Conservation (phyloP, 306 rosid genomes). For the Prunus salicina region DNA sequence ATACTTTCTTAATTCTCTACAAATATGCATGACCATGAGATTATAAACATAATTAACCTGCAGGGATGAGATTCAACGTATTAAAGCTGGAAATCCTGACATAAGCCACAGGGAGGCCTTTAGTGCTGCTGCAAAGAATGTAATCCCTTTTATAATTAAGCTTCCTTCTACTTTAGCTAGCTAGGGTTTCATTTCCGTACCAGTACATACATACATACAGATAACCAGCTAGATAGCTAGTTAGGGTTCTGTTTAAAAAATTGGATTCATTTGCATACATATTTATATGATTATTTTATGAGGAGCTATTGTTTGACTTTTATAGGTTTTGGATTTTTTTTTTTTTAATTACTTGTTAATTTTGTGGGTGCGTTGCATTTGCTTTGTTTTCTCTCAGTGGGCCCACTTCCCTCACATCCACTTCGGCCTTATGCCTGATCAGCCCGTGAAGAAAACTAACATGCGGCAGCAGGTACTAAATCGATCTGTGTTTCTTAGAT, state of each 20-base stretch:
- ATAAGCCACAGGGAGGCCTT: conserved; percentile 98
- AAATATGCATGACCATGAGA: not conserved
- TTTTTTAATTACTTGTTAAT: not conserved
- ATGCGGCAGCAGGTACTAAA: conserved; percentile 68
- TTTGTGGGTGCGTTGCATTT: conserved; percentile 9
- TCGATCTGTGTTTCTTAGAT: not conserved
- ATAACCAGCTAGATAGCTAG: not conserved
- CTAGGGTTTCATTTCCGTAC: conserved; percentile 18
- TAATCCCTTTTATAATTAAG: conserved; percentile 28
- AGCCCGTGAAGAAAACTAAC: conserved; percentile 73
- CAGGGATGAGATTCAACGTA: conserved; percentile 98
- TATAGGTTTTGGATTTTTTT: not conserved
- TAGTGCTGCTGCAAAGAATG: conserved; percentile 99
- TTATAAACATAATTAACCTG: conserved; percentile 3
- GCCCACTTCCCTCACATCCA: conserved; percentile 98
- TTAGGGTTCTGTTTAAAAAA: not conserved
- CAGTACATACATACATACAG: not conserved
- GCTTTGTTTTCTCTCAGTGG: conserved; percentile 63
- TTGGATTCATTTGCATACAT: not conserved
- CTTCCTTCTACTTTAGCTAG: too few species aligned
- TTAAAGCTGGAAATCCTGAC: conserved; percentile 97
- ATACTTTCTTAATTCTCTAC: too few species aligned
- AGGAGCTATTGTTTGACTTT: not conserved
- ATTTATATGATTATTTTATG: not conserved
- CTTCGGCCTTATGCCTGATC: conserved; percentile 94